Conservation (phyloP, 129 eudicot species). For the Tagetes patula region DNA sequence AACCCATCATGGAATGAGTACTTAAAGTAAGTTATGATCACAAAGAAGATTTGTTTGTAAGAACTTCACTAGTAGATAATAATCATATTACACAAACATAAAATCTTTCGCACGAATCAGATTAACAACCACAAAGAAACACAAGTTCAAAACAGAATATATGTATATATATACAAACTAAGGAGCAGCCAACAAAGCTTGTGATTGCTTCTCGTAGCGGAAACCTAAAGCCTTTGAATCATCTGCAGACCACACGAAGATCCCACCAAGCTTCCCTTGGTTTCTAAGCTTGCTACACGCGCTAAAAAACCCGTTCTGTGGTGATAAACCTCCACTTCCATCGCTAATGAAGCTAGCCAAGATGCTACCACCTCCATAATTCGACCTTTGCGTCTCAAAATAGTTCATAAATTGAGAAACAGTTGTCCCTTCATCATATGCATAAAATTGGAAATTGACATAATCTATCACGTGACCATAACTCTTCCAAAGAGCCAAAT, state of each 20-base stretch:
- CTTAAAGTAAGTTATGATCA: neutral
- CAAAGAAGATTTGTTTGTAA: neutral
- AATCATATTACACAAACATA: slow-evolving; percentile 2
- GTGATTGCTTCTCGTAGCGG: slow-evolving; percentile 45
- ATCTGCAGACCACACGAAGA: slow-evolving; percentile 50
- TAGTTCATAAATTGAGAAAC: slow-evolving; percentile 47
- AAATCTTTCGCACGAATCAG: neutral
- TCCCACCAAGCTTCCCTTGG: slow-evolving; percentile 38
- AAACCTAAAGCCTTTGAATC: slow-evolving; percentile 45
- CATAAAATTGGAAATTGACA: slow-evolving; percentile 79
- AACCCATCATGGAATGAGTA: too few relatives aligned
- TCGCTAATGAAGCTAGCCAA: slow-evolving; percentile 44
- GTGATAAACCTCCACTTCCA: slow-evolving; percentile 48
- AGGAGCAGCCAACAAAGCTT: slow-evolving; percentile 28
- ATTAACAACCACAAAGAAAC: neutral
- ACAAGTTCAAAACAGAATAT: neutral
- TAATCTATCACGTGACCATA: slow-evolving; percentile 58
- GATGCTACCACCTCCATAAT: slow-evolving; percentile 49
- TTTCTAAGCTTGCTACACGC: slow-evolving; percentile 47
- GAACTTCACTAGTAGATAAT: slow-evolving; percentile 18
- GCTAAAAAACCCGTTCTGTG: slow-evolving; percentile 43
- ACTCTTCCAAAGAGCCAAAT: slow-evolving; percentile 69
- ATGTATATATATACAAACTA: neutral
- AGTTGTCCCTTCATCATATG: slow-evolving; percentile 57
- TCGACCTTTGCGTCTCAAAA: slow-evolving; percentile 39